These are phyloP conservation scores for Aphelidium insulamus DNA, from an alignment of 371 early-diverging fungal species.

Conservation along the genomic window DNA sequence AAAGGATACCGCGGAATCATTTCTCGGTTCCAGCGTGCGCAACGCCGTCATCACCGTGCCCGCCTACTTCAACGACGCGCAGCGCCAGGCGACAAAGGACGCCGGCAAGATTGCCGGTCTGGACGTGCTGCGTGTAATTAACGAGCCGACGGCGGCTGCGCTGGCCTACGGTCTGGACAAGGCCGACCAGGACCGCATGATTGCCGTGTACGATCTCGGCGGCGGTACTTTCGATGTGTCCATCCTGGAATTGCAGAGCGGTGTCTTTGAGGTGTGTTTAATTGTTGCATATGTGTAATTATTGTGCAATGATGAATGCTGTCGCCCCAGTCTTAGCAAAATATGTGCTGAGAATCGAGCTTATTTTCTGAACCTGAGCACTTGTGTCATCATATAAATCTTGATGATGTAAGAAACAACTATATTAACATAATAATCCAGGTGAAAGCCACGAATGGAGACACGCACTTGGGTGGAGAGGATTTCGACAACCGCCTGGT, in stretches of 20 bases:
- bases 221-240: constrained; percentile 99
- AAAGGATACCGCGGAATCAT: constrained; percentile 85
- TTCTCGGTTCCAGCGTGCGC: constrained; percentile 58
- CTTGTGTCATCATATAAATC: no score
- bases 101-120: constrained; percentile 93
- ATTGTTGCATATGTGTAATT: no score
- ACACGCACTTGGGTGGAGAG: constrained; percentile 96
- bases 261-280: constrained; percentile 97
- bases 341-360: no score
- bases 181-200: constrained; percentile 41
- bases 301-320: no score
- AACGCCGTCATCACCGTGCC: constrained; percentile 82
- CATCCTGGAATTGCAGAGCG: constrained; percentile 89
- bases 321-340: no score
- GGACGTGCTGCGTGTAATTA: constrained; percentile 91
- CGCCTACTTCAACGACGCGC: constrained; percentile 81
- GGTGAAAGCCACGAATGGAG: constrained; percentile 92
- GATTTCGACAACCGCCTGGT: constrained; percentile 89
- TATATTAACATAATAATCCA: no score
- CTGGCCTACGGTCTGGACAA: constrained; percentile 95
- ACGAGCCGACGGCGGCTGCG: constrained; percentile 99
- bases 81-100: constrained; percentile 98
- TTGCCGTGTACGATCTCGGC: constrained; percentile 98
- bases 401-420: no score
- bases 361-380: no score